A percentile compares a stretch with the other conserved stretches of the same genome.
Conservation (phyloP, 306 rosid species). For the Citrullus colocynthis region DNA sequence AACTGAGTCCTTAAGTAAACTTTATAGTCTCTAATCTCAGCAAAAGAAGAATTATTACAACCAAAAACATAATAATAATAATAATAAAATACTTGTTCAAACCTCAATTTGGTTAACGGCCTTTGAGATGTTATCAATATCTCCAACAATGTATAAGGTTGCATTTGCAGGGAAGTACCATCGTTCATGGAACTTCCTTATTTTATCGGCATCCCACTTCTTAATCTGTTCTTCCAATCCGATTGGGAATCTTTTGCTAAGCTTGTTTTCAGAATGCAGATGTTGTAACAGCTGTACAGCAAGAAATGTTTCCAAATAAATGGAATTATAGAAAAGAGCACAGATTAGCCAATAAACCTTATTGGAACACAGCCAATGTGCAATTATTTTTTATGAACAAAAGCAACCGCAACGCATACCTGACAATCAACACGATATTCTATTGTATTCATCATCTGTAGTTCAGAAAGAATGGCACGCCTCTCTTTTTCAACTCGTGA, state of each 20-base stretch:
- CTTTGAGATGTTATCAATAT: conserved; percentile 69
- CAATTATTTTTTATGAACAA: not conserved
- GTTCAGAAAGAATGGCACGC: conserved; percentile 93
- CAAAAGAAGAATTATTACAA: conserved; percentile 7
- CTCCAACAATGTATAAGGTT: conserved; percentile 94
- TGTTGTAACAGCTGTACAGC: conserved; percentile 74
- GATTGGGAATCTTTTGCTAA: conserved; percentile 96
- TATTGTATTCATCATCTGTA: conserved; percentile 98
- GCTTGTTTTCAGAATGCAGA: conserved; percentile 97
- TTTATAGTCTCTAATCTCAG: conserved; percentile 6
- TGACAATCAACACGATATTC: conserved; percentile 99
- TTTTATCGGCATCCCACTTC: conserved; percentile 96
- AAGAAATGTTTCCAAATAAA: conserved; percentile 16
- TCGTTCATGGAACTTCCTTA: conserved; percentile 95
- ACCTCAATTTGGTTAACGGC: conserved; percentile 81
- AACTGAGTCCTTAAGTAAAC: conserved; percentile 14
- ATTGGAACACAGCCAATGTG: not conserved
- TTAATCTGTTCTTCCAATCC: conserved; percentile 97
- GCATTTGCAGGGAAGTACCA: conserved; percentile 99
- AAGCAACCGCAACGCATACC: conserved; percentile 30
- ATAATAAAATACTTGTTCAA: conserved; percentile 13
- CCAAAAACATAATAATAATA: not conserved
- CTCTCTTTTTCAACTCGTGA: conserved; percentile 97
- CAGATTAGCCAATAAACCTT: conserved; percentile 5
- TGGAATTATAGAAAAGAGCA: conserved; percentile 8